These are phyloP conservation scores for Larix kaempferi DNA, from an alignment of 75 land plant genomes.

Conservation along the genomic window DNA sequence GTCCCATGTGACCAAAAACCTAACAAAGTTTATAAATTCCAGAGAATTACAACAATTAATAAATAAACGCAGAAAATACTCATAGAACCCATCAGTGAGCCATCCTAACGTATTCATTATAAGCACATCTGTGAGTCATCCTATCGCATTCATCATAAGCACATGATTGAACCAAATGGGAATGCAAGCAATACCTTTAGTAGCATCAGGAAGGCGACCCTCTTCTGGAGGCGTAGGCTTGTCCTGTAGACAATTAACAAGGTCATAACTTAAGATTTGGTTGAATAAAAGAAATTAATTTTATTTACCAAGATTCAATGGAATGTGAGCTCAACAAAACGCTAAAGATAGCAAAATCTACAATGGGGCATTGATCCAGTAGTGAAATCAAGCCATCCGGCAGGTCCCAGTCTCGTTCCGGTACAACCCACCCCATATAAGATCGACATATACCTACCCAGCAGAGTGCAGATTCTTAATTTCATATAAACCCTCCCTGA, in stretches of 20 bases:
- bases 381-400: no score
- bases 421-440: no score
- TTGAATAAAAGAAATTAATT: neutral
- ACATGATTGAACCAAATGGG: neutral
- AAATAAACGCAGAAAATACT: neutral
- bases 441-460: no score
- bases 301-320: neutral
- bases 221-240: constrained; percentile 71
- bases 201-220: constrained; percentile 95
- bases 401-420: no score
- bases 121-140: neutral
- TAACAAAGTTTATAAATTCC: neutral
- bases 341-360: neutral
- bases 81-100: neutral
- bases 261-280: neutral
- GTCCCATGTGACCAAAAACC: neutral
- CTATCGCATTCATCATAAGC: neutral
- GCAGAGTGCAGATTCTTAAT: no score
- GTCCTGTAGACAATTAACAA: constrained; percentile 46
- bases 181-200: constrained; percentile 40
- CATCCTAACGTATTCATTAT: neutral
- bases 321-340: neutral
- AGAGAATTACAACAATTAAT: neutral
- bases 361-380: neutral
- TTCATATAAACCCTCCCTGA: no score